Conservation (phyloP, 2,329 filamentous ascomycete species). For the Diaporthe caulivora region DNA sequence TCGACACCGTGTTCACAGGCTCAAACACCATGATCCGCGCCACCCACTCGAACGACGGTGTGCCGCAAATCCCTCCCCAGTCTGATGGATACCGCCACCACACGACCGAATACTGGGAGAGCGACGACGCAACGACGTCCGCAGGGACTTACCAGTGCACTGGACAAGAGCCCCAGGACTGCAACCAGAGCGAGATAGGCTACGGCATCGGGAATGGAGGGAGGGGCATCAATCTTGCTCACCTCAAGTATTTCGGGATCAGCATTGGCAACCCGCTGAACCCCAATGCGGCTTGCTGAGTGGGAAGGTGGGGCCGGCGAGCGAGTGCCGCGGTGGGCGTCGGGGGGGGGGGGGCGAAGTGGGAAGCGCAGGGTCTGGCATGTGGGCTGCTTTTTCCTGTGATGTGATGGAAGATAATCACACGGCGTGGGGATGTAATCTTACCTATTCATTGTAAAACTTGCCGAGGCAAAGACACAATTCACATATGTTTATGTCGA, state of each 20-base stretch:
- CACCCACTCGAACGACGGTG: constrained; percentile 62
- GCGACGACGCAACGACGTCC: background rate
- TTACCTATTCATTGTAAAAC: background rate
- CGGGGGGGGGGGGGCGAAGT: background rate
- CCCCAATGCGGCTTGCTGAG: constrained; percentile 28
- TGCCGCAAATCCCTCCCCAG: constrained; percentile 60
- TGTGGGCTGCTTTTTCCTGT: background rate
- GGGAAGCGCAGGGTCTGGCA: background rate
- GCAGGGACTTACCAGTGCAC: constrained; percentile 8
- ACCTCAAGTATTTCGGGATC: constrained; percentile 31
- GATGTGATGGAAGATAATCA: background rate
- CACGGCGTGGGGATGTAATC: background rate
- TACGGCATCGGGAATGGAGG: constrained; percentile 18
- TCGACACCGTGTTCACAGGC: constrained; percentile 44
- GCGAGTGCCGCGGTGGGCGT: background rate
- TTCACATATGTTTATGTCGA: background rate
- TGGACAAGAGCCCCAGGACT: constrained; percentile 28
- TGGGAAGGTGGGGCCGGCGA: background rate
- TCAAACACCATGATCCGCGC: constrained; percentile 53
- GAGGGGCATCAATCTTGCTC: constrained; percentile 26
- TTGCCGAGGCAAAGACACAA: background rate
- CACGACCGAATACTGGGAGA: constrained; percentile 60
- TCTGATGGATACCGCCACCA: constrained; percentile 60
- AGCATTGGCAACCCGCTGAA: constrained; percentile 25
- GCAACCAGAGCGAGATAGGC: constrained; percentile 14